Percentiles rank a stretch among this genome's conserved stretches.
These are phyloP conservation scores for Hysterium pulicare DNA, from an alignment of 2,329 filamentous ascomycete species.

Conservation along the genomic window DNA sequence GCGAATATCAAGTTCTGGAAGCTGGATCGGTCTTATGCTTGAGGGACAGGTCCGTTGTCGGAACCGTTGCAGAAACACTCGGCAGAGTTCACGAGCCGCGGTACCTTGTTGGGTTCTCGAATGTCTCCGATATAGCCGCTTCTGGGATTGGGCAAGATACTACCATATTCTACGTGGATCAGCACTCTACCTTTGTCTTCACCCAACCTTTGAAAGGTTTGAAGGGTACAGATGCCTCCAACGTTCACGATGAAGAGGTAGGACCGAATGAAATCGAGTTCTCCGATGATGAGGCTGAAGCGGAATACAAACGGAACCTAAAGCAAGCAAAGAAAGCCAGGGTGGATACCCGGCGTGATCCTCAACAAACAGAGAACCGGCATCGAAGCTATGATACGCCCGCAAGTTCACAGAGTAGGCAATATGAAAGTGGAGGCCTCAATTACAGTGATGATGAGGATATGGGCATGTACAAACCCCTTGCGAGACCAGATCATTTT, in stretches of 20 bases:
- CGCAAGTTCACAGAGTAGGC: conserved; percentile 8
- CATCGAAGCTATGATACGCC: background rate
- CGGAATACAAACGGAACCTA: conserved; percentile 61
- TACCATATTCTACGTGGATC: conserved; percentile 73
- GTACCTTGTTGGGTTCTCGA: conserved; percentile 77
- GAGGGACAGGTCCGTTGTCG: conserved; percentile 71
- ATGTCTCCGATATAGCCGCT: conserved; percentile 63
- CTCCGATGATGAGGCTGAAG: conserved; percentile 93
- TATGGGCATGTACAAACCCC: conserved; percentile 46
- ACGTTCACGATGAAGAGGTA: conserved; percentile 90
- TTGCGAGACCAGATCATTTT: conserved; percentile 47
- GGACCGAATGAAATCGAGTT: conserved; percentile 86
- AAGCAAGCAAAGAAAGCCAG: conserved; percentile 58
- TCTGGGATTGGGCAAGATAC: conserved; percentile 66
- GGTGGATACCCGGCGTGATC: conserved; percentile 25
- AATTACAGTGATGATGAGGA: conserved; percentile 45
- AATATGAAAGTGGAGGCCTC: conserved; percentile 34
- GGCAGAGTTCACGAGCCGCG: conserved; percentile 82
- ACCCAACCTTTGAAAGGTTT: conserved; percentile 73
- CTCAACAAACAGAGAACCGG: conserved; percentile 13
- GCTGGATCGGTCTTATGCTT: conserved; percentile 79
- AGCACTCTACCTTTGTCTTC: conserved; percentile 79
- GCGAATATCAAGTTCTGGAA: conserved; percentile 82
- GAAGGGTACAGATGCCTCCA: conserved; percentile 92
- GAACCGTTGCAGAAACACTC: conserved; percentile 78